A percentile compares a stretch with the other conserved stretches of the same genome.
These are phyloP conservation scores for Lachnellula arida DNA, from an alignment of 2,329 filamentous ascomycete species.

Conservation along the genomic window DNA sequence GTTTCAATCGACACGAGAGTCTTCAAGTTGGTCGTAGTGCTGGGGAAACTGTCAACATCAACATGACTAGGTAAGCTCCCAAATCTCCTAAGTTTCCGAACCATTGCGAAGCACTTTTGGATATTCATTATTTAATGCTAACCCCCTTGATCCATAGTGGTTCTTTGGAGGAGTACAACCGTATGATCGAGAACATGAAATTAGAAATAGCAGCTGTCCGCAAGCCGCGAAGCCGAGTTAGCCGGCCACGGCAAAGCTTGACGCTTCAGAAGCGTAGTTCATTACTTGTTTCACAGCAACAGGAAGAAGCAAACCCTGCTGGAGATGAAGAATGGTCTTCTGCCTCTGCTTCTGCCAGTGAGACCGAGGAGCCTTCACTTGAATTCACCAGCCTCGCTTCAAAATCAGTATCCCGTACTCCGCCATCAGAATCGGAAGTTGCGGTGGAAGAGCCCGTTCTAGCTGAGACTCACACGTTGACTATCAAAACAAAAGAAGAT, in stretches of 20 bases:
- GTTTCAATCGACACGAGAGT: conserved; percentile 48
- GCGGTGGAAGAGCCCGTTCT: neutral
- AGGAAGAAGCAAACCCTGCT: neutral
- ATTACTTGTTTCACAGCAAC: neutral
- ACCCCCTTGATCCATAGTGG: neutral
- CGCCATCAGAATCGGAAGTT: conserved; percentile 11
- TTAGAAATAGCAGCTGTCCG: conserved; percentile 27
- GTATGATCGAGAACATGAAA: conserved; percentile 28
- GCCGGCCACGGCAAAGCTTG: conserved; percentile 8
- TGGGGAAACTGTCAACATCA: conserved; percentile 17
- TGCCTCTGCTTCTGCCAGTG: conserved; percentile 10
- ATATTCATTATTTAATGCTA: neutral
- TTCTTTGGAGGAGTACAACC: conserved; percentile 27
- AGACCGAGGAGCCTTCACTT: conserved; percentile 16
- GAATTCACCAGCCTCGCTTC: conserved; percentile 11
- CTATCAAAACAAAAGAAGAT: neutral
- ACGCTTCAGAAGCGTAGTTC: conserved; percentile 6
- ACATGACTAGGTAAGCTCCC: neutral
- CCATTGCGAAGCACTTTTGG: neutral
- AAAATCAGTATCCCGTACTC: conserved; percentile 23
- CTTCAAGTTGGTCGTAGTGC: conserved; percentile 40
- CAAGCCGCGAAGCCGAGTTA: conserved; percentile 15
- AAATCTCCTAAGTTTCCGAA: neutral
- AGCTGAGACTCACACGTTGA: neutral
- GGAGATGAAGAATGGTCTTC: conserved; percentile 25